Conservation (phyloP, 2,329 filamentous ascomycete genomes). For the Colletotrichum sp. region DNA sequence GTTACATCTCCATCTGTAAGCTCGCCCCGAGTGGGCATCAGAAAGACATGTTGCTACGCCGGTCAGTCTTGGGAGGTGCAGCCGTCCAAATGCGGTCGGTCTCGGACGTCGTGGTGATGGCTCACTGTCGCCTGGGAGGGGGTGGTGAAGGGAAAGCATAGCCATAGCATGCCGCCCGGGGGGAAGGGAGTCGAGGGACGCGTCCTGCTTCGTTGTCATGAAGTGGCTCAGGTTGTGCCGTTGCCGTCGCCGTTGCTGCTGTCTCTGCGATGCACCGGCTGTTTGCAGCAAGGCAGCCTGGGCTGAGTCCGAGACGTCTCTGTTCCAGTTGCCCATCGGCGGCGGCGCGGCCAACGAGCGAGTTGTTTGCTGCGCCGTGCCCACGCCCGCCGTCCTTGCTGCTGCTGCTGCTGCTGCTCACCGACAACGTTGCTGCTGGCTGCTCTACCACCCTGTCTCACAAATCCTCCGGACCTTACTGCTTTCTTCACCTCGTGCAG, state of each 20-base stretch:
- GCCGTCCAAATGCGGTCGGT: constrained; percentile 3
- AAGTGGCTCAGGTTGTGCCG: neutral
- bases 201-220: neutral
- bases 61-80: constrained; percentile 13
- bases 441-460: neutral
- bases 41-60: constrained; percentile 12
- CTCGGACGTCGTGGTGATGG: neutral
- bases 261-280: neutral
- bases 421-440: neutral
- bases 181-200: neutral
- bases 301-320: neutral
- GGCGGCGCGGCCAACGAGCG: neutral
- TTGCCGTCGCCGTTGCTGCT: neutral
- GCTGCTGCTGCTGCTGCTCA: neutral
- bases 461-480: constrained; percentile 18
- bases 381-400: neutral
- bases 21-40: neutral
- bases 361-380: constrained; percentile 10
- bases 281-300: neutral
- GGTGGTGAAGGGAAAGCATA: neutral
- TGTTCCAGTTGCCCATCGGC: neutral
- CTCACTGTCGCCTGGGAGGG: neutral
- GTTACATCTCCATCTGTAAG: neutral
- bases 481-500: constrained; percentile 17
- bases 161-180: neutral